These are phyloP conservation scores for Tulasnella sp. DNA, from an alignment of 768 basidiomycete genomes.

Conservation along the genomic window DNA sequence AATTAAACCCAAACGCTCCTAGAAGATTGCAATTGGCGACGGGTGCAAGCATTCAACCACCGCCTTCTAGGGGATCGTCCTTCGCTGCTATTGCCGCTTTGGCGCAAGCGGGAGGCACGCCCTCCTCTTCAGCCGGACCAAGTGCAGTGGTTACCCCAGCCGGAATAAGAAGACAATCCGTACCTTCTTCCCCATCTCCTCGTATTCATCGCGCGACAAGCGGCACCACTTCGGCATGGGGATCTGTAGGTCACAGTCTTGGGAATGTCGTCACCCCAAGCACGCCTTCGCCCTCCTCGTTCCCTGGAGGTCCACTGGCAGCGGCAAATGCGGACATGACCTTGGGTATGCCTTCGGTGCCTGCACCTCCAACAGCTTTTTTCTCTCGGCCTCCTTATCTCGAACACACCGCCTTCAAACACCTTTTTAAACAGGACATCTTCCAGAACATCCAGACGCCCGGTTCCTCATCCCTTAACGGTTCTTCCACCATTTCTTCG, in stretches of 20 bases:
- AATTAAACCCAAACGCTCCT: neutral
- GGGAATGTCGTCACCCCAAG: neutral
- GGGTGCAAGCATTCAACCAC: neutral
- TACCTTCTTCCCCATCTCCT: constrained; percentile 5
- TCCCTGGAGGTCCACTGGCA: neutral
- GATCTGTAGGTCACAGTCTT: constrained; percentile 13
- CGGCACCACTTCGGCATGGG: constrained; percentile 8
- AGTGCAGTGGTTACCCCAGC: neutral
- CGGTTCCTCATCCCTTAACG: constrained; percentile 35
- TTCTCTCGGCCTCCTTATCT: constrained; percentile 76
- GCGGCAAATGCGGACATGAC: neutral
- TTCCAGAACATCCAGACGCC: constrained; percentile 46
- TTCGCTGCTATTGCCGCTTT: neutral
- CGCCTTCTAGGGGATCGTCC: neutral
- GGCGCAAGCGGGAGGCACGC: neutral
- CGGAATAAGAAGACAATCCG: constrained; percentile 12
- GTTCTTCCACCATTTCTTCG: neutral
- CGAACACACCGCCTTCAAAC: constrained; percentile 72
- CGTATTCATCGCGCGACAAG: constrained; percentile 24
- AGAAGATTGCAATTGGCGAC: constrained; percentile 3
- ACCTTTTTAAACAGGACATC: constrained; percentile 63
- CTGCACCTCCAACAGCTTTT: constrained; percentile 4
- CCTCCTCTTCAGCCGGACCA: constrained; percentile 2
- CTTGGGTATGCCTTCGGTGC: neutral
- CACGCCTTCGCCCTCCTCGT: constrained; percentile 17